These are phyloP conservation scores for Epithemia pelagica DNA, from an alignment of 108 stramenopile species.

Conservation along the genomic window DNA sequence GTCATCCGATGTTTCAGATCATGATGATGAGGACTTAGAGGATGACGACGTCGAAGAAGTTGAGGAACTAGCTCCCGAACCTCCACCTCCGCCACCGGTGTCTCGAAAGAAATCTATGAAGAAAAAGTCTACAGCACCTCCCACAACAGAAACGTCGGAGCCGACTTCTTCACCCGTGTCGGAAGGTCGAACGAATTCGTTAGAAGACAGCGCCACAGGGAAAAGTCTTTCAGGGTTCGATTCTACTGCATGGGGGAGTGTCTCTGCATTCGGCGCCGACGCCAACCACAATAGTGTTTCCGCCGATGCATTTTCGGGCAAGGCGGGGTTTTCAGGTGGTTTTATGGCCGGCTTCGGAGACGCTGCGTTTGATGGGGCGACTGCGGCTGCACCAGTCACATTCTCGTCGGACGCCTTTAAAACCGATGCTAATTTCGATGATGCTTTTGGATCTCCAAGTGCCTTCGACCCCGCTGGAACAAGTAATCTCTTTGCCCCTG, in stretches of 20 bases:
- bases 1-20: background rate
- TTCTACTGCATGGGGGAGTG: background rate
- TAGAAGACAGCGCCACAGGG: background rate
- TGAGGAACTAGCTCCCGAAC: background rate
- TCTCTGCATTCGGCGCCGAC: background rate
- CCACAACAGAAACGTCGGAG: background rate
- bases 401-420: slow-evolving; percentile 1
- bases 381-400: background rate
- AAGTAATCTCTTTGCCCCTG: background rate
- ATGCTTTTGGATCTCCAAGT: slow-evolving; percentile 1
- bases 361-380: slow-evolving; percentile 3
- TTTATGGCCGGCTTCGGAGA: background rate
- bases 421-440: background rate
- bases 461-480: background rate
- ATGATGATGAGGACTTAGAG: background rate
- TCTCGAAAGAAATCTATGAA: background rate
- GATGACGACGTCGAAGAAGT: background rate
- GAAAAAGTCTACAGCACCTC: too few relatives aligned
- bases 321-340: background rate
- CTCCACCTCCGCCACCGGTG: background rate
- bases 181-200: background rate
- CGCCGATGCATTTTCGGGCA: background rate
- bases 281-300: background rate
- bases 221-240: background rate
- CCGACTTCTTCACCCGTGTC: background rate